These are phyloP conservation scores for Solanum acaule DNA, from an alignment of 257 asterid species.

Conservation along the genomic window DNA sequence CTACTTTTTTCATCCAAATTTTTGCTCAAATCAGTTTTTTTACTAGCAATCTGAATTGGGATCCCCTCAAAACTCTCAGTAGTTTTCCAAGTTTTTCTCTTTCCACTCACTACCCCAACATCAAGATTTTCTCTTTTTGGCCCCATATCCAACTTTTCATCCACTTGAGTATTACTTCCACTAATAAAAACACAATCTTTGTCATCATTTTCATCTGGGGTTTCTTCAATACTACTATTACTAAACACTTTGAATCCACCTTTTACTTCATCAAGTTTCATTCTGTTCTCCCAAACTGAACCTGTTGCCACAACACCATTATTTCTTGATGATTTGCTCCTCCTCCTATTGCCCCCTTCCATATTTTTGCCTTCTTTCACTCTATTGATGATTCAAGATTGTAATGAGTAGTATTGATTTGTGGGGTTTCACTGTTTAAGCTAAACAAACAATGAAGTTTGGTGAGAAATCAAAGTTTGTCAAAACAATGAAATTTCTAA, in stretches of 20 bases:
- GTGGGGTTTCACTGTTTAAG: constrained; percentile 33
- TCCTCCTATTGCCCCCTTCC: constrained; percentile 45
- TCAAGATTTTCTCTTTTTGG: constrained; percentile 36
- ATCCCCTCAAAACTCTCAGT: constrained; percentile 35
- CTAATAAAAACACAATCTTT: not conserved
- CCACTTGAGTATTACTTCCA: constrained; percentile 12
- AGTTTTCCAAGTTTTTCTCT: constrained; percentile 77
- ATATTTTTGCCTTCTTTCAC: constrained; percentile 3
- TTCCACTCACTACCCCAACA: constrained; percentile 31
- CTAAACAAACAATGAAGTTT: constrained; percentile 21
- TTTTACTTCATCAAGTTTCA: constrained; percentile 63
- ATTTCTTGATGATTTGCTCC: constrained; percentile 19
- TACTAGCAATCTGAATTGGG: constrained; percentile 57
- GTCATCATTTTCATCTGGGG: constrained; percentile 12
- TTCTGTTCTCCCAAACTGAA: constrained; percentile 91
- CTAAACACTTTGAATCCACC: constrained; percentile 64
- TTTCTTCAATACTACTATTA: not conserved
- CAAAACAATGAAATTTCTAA: constrained; percentile 23
- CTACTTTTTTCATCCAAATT: not conserved
- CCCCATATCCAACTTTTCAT: constrained; percentile 15
- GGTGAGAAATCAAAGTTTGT: constrained; percentile 13
- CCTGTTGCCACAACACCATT: constrained; percentile 48
- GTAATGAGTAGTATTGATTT: constrained; percentile 8
- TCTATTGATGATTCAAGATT: not conserved
- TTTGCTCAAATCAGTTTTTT: constrained; percentile 39